phyloP scores from a whole-genome alignment of 2,329 filamentous ascomycete genomes.

The Curvularia sp. region DNA sequence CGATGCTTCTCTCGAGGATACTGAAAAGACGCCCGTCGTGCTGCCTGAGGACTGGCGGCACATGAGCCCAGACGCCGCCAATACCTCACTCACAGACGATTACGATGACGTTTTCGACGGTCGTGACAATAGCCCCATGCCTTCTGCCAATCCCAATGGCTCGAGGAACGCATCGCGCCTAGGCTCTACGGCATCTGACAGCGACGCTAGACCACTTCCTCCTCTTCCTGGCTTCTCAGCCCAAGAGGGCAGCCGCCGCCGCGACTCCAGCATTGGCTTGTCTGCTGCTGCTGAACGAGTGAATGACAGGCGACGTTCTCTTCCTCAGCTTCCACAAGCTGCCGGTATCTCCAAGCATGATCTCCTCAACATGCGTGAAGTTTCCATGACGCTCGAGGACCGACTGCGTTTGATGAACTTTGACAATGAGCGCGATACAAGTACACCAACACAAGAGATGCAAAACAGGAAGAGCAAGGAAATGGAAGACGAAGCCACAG shows the following conservation, averaged over 20 bases:
- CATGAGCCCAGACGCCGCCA: conserved; percentile 71
- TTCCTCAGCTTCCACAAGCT: conserved; percentile 75
- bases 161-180: conserved; percentile 61
- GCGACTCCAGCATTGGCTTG: conserved; percentile 67
- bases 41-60: conserved; percentile 94
- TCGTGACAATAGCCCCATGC: conserved; percentile 70
- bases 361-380: conserved; percentile 75
- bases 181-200: conserved; percentile 78
- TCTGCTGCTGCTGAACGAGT: conserved; percentile 76
- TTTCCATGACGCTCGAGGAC: conserved; percentile 83
- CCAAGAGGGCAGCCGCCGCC: conserved; percentile 61
- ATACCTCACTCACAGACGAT: conserved; percentile 60
- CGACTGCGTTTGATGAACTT: conserved; percentile 88
- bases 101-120: conserved; percentile 73
- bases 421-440: conserved; percentile 58
- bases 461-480: conserved; percentile 34
- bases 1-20: conserved; percentile 92
- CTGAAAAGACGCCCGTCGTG: conserved; percentile 97
- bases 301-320: conserved; percentile 68
- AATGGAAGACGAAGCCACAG: conserved; percentile 29
- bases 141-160: conserved; percentile 58
- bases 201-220: conserved; percentile 83
- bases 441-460: conserved; percentile 48
- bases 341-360: conserved; percentile 77
- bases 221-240: conserved; percentile 76